These are phyloP conservation scores for Gamsiella multidivaricata DNA, from an alignment of 192 early-diverging fungal genomes.

Conservation along the genomic window DNA sequence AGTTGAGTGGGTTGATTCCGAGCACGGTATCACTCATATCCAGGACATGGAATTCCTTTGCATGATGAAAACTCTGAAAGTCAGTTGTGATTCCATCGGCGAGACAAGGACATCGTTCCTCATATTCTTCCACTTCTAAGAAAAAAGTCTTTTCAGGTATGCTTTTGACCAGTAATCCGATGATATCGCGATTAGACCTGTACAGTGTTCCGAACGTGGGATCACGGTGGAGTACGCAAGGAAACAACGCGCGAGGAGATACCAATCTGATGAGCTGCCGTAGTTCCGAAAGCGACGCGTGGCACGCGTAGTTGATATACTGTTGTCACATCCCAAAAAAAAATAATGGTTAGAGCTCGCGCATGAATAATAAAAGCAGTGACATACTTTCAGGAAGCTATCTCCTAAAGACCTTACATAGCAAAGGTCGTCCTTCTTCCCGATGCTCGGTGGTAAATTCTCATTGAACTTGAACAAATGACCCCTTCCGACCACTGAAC, in stretches of 20 bases:
- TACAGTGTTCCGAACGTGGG: slow-evolving; percentile 1
- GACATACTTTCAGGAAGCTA: no score
- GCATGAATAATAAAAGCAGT: no score
- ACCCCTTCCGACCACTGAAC: slow-evolving; percentile 1
- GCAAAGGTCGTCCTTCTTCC: slow-evolving; percentile 23
- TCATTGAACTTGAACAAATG: slow-evolving; percentile 19
- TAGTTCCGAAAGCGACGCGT: slow-evolving; percentile 38
- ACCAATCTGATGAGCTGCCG: slow-evolving; percentile 22
- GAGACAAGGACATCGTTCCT: not conserved
- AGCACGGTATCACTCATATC: slow-evolving; percentile 21
- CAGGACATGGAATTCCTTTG: slow-evolving; percentile 29
- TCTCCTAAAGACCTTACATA: slow-evolving; percentile 45
- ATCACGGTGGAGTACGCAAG: slow-evolving; percentile 45
- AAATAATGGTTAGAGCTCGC: not conserved
- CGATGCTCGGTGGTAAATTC: slow-evolving; percentile 22
- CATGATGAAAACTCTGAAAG: slow-evolving; percentile 39
- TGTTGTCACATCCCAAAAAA: not conserved
- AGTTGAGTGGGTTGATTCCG: not conserved
- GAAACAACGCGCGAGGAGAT: slow-evolving; percentile 24
- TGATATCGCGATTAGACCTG: slow-evolving; percentile 18
- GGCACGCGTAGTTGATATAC: slow-evolving; percentile 41
- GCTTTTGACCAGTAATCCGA: slow-evolving; percentile 12
- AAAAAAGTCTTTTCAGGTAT: slow-evolving; percentile 7
- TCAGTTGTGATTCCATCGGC: slow-evolving; percentile 27
- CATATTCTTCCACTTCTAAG: slow-evolving; percentile 2